A percentile compares a stretch with the other conserved stretches of the same genome.
These are phyloP conservation scores for Diospyros kaki DNA, from an alignment of 148 eudicot species.

Conservation along the genomic window DNA sequence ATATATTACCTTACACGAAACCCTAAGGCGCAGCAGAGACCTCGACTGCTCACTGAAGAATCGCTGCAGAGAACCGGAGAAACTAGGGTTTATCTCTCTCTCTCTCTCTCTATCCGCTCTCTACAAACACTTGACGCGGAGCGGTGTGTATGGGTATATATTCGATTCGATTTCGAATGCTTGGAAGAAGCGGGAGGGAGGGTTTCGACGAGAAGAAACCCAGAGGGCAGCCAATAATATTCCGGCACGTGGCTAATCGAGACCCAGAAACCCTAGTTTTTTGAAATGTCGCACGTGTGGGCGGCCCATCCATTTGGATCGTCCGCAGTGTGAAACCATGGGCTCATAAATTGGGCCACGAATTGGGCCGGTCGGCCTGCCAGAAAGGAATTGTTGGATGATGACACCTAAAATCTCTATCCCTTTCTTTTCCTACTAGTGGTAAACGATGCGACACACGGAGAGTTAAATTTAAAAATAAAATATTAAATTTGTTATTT, in stretches of 20 bases:
- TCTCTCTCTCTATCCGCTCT: neutral
- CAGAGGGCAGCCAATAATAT: neutral
- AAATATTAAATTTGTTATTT: no score
- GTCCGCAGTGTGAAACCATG: neutral
- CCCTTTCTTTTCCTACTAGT: no score
- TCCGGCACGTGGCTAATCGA: slow-evolving; percentile 9
- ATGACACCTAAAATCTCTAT: no score
- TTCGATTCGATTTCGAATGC: slow-evolving; percentile 13
- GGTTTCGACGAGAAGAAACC: neutral
- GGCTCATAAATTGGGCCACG: neutral
- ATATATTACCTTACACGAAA: slow-evolving; percentile 1
- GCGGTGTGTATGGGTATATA: neutral
- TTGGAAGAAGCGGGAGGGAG: slow-evolving; percentile 21
- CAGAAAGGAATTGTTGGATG: no score
- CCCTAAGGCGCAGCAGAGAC: neutral
- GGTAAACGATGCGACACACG: no score
- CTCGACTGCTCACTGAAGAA: neutral
- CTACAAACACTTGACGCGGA: neutral
- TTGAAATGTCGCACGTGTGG: slow-evolving; percentile 14
- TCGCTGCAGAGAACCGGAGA: neutral
- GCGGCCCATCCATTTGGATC: neutral
- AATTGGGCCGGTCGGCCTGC: neutral
- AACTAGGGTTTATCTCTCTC: slow-evolving; percentile 15
- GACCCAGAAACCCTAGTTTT: slow-evolving; percentile 14
- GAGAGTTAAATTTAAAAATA: no score